Base-by-base conservation (phyloP, 1,284 basidiomycete genomes). In the Volvariella surrecta region DNA sequence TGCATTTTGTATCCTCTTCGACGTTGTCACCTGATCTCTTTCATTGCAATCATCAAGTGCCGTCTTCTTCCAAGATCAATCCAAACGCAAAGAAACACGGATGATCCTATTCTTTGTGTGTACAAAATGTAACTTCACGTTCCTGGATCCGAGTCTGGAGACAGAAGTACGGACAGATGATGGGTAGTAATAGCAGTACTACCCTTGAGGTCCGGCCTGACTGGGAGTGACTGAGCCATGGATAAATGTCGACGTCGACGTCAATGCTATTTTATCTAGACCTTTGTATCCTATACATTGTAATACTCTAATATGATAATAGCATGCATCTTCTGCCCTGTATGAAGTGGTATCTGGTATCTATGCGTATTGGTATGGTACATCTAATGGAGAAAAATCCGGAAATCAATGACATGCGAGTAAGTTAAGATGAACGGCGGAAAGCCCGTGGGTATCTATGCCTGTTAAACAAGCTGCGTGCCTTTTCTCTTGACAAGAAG, bases 81-180 rank as follows among this genome's bases (percentile, higher is more conserved):
- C 89, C 11, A 92, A 93, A 59, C 81, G 92, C 42, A 89, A 88
- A 54, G 89, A 93, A 55, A 95, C 86, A 1, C 74, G 84, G 2
- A 92, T 92, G 92, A 90, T 89, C 32, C 74, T 95, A 1, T 96
- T 95, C 69, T 95, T 84, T 61, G 88, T 90, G 38, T 96, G 92
- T 59, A 78, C 79, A n/a, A 82, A 83, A 57, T 96, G 89, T 61
- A 83, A 85, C 53, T 67, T 85, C 48, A 75, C 70, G 48, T 93
- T 86, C 63, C 72, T 74, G 45, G 90, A 93, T 60, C 82, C 87
- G 16, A 70, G 68, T 19, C 54, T 84, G 43, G 59, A 58, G 10
- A 48, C 50, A 16, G 66, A 67, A 10, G n/a, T 8, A 15, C 34
- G 18, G 15, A 6, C 18, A 35, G 34, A 35, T 7, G 34, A 35